These are phyloP conservation scores for Candida corydali DNA, from an alignment of 805 yeast species.

Conservation along the genomic window DNA sequence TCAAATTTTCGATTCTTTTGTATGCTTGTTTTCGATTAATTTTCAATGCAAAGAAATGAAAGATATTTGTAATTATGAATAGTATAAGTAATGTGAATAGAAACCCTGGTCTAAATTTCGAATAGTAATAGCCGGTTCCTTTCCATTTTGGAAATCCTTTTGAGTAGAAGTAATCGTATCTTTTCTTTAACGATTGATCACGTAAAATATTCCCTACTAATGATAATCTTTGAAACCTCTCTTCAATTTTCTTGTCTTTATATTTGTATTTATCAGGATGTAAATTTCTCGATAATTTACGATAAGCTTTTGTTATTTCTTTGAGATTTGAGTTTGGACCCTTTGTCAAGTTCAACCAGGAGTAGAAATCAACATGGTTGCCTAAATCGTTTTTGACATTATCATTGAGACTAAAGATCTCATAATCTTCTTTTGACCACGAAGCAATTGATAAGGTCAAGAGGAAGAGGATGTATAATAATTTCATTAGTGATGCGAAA, in stretches of 20 bases:
- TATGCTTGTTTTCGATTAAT: slow-evolving; percentile 55
- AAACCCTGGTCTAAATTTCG: slow-evolving; percentile 67
- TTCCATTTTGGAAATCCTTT: slow-evolving; percentile 86
- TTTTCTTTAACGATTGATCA: slow-evolving; percentile 46
- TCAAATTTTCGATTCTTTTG: slow-evolving; percentile 49
- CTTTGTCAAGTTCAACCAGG: slow-evolving; percentile 52
- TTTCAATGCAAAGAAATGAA: slow-evolving; percentile 56
- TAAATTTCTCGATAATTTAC: slow-evolving; percentile 61
- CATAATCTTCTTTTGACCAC: slow-evolving; percentile 71
- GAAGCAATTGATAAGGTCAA: slow-evolving; percentile 23
- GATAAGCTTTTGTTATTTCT: slow-evolving; percentile 62
- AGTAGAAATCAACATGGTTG: slow-evolving; percentile 57
- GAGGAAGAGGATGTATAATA: slow-evolving; percentile 5
- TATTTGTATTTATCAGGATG: slow-evolving; percentile 76
- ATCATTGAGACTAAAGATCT: slow-evolving; percentile 70
- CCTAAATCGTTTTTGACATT: slow-evolving; percentile 64
- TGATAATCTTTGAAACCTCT: slow-evolving; percentile 74
- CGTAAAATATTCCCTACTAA: slow-evolving; percentile 71
- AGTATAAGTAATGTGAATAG: slow-evolving; percentile 48
- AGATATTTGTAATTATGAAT: slow-evolving; percentile 45
- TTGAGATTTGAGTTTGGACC: slow-evolving; percentile 45
- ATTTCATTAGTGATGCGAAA: slow-evolving; percentile 6
- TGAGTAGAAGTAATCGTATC: slow-evolving; percentile 79
- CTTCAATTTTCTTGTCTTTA: slow-evolving; percentile 48
- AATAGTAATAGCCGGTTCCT: slow-evolving; percentile 60